phyloP scores from a whole-genome alignment of 106 monocot genomes.

The Hemerocallis citrina region DNA sequence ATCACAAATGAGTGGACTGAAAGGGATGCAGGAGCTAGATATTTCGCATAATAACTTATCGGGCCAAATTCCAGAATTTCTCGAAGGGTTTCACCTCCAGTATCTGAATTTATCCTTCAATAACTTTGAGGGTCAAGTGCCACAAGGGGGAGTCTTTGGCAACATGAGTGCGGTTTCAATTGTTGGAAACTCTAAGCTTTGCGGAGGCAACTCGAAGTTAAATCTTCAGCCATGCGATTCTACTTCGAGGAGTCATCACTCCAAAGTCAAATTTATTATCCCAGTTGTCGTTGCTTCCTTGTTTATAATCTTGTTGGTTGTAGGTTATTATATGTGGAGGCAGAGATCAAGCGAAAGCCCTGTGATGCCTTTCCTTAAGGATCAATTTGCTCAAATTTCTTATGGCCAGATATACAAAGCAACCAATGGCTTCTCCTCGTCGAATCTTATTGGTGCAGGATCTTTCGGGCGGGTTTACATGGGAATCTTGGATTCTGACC shows the following conservation, averaged over 20 bases:
- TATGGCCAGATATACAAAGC: no score
- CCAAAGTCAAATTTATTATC: no score
- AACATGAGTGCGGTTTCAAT: slow-evolving; percentile 2
- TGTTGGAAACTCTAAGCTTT: slow-evolving; percentile 3
- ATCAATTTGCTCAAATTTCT: no score
- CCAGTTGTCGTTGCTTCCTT: no score
- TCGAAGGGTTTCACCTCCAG: slow-evolving; percentile 10
- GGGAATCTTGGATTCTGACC: no score
- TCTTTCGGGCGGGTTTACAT: no score
- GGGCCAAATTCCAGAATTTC: slow-evolving; percentile 22
- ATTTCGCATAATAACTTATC: slow-evolving; percentile 37
- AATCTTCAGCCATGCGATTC: not conserved
- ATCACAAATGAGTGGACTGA: slow-evolving; percentile 7
- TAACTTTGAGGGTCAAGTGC: slow-evolving; percentile 5
- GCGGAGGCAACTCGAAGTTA: slow-evolving; percentile 5
- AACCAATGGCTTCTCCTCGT: no score
- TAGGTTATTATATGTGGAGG: no score
- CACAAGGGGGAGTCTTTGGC: slow-evolving; percentile 4
- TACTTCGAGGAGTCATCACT: not conserved
- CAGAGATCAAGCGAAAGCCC: no score
- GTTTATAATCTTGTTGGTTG: no score
- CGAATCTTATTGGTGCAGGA: no score
- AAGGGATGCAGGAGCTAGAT: slow-evolving; percentile 15
- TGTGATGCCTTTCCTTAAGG: no score
- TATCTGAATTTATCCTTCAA: slow-evolving; percentile 12